Evolutionary conservation across 768 basidiomycete species (phyloP), one percentile per base, ranked within the genome.

Genomic region (Suillus subaureus): DNA sequence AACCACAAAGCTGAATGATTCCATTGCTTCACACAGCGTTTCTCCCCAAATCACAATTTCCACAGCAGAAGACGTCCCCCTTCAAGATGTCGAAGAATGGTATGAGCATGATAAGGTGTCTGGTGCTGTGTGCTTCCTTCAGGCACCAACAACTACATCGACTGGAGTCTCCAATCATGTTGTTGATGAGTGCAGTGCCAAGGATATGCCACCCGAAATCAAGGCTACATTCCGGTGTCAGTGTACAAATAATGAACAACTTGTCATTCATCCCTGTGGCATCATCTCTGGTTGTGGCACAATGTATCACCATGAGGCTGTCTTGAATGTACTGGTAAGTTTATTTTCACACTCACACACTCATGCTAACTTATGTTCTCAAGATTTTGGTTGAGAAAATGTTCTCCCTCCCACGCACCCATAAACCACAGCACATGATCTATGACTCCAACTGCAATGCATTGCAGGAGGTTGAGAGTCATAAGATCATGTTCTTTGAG

Each of bases 241-340:
- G n/a, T 4, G 9, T 35, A 35, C 35, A 1, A 35, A 35, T 2
- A 35, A 35, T 35, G 35, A 35, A 9, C 35, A 79, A 62, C 68
- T 78, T 2, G 70, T 69, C 68, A 75, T 79, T n/a, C 61, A 23
- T 3, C 71, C 75, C 1, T 80, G 79, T 70, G 78, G 79, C 1
- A 68, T 79, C 11, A 76, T 78, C 33, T 47, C 72, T 33, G 78
- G 70, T 0, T 61, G 72, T 26, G 76, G 69, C 6, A 47, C 47
- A 23, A 47, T 47, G 47, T 47, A 47, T 12, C 47, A 47, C 3
- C 47, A 47, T 13, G n/a, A 70, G 66, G 72, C 57, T 55, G 64
- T 64, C 12, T 58, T n/a, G 12, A 64, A 58, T 52, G 65, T 75
- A 3, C 47, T 70, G 11, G 76, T 78, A 45, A n/a, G 61, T 62